A percentile compares a stretch with the other conserved stretches of the same genome.
These are phyloP conservation scores for Tetrapisispora fleetii DNA, from an alignment of 805 yeast genomes.

Conservation along the genomic window DNA sequence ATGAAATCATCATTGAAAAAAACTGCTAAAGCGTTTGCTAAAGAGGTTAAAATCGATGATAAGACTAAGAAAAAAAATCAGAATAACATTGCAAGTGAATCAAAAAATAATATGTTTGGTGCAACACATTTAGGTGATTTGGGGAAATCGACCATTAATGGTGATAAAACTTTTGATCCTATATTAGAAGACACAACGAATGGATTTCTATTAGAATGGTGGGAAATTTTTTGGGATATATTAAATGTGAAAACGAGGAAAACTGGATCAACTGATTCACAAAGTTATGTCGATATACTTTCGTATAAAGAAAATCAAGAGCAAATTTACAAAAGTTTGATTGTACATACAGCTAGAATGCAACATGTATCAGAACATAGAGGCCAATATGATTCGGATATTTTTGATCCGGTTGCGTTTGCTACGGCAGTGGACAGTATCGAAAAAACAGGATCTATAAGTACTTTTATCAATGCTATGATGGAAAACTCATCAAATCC, in stretches of 20 bases:
- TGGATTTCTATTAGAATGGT: slow-evolving; percentile 87
- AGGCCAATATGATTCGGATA: slow-evolving; percentile 29
- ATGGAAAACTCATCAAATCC: not conserved
- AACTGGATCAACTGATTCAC: slow-evolving; percentile 53
- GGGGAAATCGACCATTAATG: not conserved
- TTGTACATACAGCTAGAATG: slow-evolving; percentile 36
- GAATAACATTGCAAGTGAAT: not conserved
- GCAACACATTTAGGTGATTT: too few species aligned
- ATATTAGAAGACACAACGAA: slow-evolving; percentile 62
- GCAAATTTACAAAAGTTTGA: slow-evolving; percentile 38
- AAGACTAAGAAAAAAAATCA: not conserved
- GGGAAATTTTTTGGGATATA: slow-evolving; percentile 94
- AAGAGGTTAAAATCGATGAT: slow-evolving; percentile 56
- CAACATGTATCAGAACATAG: slow-evolving; percentile 34
- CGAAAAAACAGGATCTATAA: slow-evolving; percentile 1
- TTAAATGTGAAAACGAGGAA: slow-evolving; percentile 70
- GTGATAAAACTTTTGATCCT: not conserved
- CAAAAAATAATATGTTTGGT: not conserved
- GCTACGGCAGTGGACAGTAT: slow-evolving; percentile 2
- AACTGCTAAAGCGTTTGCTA: slow-evolving; percentile 64
- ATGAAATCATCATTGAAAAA: slow-evolving; percentile 60
- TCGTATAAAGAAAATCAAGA: slow-evolving; percentile 50
- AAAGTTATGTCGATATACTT: slow-evolving; percentile 61
- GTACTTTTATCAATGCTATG: not conserved
- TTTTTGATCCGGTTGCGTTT: slow-evolving; percentile 18